Percentiles rank a stretch among this genome's conserved stretches.
Conservation (phyloP, 2,329 filamentous ascomycete species). For the Camillea tinctor region DNA sequence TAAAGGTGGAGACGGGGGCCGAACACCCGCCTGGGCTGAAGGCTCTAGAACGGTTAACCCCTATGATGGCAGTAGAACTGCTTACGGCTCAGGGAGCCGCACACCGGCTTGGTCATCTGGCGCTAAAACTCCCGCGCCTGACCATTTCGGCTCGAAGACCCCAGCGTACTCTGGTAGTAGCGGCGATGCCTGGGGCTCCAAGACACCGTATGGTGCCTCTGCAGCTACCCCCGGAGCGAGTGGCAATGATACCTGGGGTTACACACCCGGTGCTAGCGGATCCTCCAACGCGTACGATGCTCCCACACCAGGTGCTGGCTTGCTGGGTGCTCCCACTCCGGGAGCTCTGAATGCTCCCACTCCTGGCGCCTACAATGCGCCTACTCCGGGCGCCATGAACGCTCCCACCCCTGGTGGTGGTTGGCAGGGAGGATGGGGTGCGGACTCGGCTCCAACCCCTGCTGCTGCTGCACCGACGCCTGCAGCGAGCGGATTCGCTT, state of each 20-base stretch:
- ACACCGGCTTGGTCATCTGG: conserved; percentile 79
- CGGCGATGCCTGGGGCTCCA: conserved; percentile 66
- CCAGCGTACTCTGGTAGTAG: conserved; percentile 55
- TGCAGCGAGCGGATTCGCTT: conserved; percentile 55
- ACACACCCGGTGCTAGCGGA: conserved; percentile 50
- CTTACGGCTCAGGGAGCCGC: conserved; percentile 71
- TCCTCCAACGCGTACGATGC: conserved; percentile 62
- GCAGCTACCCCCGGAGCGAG: conserved; percentile 59
- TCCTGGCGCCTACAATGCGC: conserved; percentile 65
- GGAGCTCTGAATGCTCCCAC: conserved; percentile 68
- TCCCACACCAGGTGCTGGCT: conserved; percentile 60
- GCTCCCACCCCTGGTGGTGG: conserved; percentile 69
- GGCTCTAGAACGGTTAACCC: conserved; percentile 67
- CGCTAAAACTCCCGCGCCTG: conserved; percentile 66
- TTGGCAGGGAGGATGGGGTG: conserved; percentile 59
- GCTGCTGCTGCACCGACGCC: conserved; percentile 67
- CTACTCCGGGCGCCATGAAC: conserved; percentile 58
- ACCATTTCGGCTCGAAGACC: conserved; percentile 69
- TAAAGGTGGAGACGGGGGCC: conserved; percentile 52
- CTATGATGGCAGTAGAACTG: conserved; percentile 71
- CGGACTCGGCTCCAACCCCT: conserved; percentile 66
- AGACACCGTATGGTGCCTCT: conserved; percentile 71
- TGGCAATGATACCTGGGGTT: conserved; percentile 60
- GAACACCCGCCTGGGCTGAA: conserved; percentile 71
- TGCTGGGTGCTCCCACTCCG: conserved; percentile 58